Evolutionary conservation across 352 stramenopile species (phyloP).

Genomic region (Pelagophyceae sp.): DNA sequence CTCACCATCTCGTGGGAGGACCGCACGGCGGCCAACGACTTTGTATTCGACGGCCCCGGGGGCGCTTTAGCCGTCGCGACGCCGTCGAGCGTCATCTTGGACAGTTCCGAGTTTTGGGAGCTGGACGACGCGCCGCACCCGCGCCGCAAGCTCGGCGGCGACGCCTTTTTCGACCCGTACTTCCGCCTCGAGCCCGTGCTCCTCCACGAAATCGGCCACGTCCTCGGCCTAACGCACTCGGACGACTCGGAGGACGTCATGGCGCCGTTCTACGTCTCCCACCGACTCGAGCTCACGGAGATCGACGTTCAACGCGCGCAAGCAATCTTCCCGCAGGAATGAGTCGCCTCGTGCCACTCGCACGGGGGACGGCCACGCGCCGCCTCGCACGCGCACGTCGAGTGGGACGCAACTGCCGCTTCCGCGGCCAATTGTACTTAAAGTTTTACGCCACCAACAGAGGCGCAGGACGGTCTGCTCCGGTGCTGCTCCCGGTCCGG

Average conservation of each 20-base stretch:
- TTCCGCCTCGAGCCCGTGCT: slow-evolving; percentile 12
- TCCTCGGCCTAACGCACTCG: slow-evolving; percentile 19
- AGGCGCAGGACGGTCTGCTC: too few species aligned
- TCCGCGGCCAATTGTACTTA: too few species aligned
- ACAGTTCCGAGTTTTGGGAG: slow-evolving; percentile 9
- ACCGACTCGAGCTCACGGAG: not conserved
- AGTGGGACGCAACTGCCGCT: too few species aligned
- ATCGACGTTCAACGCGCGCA: too few species aligned
- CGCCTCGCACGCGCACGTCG: too few species aligned
- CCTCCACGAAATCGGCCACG: slow-evolving; percentile 26
- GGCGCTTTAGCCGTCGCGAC: slow-evolving; percentile 16
- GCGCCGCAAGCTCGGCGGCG: too few species aligned
- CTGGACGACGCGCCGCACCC: not conserved
- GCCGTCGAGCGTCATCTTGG: slow-evolving; percentile 14
- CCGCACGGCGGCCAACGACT: not conserved
- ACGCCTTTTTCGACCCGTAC: too few species aligned
- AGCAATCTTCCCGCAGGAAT: too few species aligned
- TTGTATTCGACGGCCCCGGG: slow-evolving; percentile 17
- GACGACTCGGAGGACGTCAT: not conserved
- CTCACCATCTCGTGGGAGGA: not conserved
- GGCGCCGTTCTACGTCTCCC: slow-evolving; percentile 19
- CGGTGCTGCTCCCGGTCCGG: too few species aligned
- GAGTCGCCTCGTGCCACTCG: too few species aligned
- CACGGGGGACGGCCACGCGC: too few species aligned
- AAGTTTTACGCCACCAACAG: too few species aligned